Base-by-base conservation (phyloP, 805 yeast species). In the Grigorovia transvaalensis region DNA sequence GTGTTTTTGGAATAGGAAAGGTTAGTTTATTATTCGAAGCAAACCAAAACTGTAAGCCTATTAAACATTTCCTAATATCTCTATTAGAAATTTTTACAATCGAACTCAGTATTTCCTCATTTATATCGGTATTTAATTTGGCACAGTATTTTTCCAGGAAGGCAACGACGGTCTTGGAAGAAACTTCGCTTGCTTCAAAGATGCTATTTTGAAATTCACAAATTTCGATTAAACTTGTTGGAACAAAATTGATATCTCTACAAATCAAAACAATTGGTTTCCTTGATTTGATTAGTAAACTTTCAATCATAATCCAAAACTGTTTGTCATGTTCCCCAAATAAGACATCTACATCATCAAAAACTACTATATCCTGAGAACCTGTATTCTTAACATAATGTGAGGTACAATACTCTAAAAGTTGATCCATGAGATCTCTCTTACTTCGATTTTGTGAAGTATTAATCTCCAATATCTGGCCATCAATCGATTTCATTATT, bases 281-380 rank as follows among this genome's bases (percentile, higher is more conserved):
- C 56, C 87, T 72, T 0, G 88, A 75, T 17, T 77, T 74, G 41
- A 73, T 72, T 43, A 88, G 66, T 13, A 87, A 73, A 48, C 79
- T 82, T 46, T 76, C 78, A 2, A 88, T 74, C 1, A 84, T 80
- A 0, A 74, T 61, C 96, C 97, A 93, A 62, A 91, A 90, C 1
- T 81, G 80, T 52, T 77, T 79, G 59, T 93, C 98, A 35, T 78
- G 80, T 44, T 76, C 80, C 50, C 80, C 88, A 59, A 84, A 88
- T 18, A 90, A 64, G 11, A 87, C 72, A 63, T 91, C 96, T 44
- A 86, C 90, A 59, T 91, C 96, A 58, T 90, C 96, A 52, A 91
- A 73, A 38, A 93, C 66, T 4, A 93, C 82, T 6, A 88, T 70
- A 8, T 91, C 89, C 53, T 79, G 75, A n/a, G 64, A 57, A 13